Base-by-base conservation (phyloP, 805 yeast species). In the Isabelozyma rhagii region DNA sequence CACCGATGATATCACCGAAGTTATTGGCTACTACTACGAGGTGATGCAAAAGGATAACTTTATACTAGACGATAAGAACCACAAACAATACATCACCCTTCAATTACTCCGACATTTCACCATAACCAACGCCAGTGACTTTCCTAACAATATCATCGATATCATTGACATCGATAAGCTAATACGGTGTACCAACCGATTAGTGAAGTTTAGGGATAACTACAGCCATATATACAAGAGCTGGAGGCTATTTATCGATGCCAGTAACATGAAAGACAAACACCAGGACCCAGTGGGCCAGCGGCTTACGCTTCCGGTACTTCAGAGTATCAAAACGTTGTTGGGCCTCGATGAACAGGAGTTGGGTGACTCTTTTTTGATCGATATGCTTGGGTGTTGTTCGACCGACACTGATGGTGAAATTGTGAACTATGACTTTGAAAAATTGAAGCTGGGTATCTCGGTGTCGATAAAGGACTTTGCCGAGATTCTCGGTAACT, bases 321-420 rank as follows among this genome's bases (percentile, higher is more conserved):
- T 74, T 42, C 60, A 64, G 44, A 51, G 45, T 6, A 61, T 73
- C 41, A 73, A 74, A 49, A 46, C 53, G 1, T 46, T 47, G 5
- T 56, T 73, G 34, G 61, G 59, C 17, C 54, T 72, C n/a, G 76
- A 69, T 31, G 48, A 50, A 8, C 43, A 46, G 15, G 31, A 53
- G 3, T 54, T 72, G 17, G 54, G 63, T 13, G 77, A 72, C 46
- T 46, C 64, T 7, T 55, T 71, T 6, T 58, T 74, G 36, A 74
- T 74, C 6, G 78, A 74, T 47, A 74, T 74, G 79, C 55, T 74
- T 9, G 66, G 76, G 39, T 68, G 75, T 36, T 59, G 70, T 39
- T 44, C 63, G 5, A 58, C 64, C 9, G 67, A 61, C 39, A 50
- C 62, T 1, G 54, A 58, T 8, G 77, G 74, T 1, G 55, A 59